These are phyloP conservation scores for Catharanthus roseus DNA, from an alignment of 257 asterid species.

Conservation along the genomic window DNA sequence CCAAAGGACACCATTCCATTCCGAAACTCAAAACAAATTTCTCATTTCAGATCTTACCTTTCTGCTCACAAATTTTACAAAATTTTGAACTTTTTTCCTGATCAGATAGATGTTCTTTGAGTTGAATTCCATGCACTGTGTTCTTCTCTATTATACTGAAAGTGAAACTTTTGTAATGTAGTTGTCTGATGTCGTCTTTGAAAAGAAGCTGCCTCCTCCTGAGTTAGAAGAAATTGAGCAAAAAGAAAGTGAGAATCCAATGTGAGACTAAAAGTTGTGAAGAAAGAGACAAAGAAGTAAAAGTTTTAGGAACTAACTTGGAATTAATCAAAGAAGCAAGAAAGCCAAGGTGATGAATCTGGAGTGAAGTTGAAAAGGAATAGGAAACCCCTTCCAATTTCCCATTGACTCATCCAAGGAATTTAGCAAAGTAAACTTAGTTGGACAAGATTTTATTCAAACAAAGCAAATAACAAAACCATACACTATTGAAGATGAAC, in stretches of 20 bases:
- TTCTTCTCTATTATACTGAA: not conserved
- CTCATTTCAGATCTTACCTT: no score
- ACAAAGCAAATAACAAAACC: slow-evolving; percentile 4
- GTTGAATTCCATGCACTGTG: not conserved
- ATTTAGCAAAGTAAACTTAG: slow-evolving; percentile 8
- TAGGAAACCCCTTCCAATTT: not conserved
- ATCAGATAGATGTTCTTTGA: no score
- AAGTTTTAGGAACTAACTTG: slow-evolving; percentile 4
- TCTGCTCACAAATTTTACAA: no score
- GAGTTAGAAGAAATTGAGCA: not conserved
- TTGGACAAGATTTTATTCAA: not conserved
- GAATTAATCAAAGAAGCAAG: not conserved
- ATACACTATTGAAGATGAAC: slow-evolving; percentile 14
- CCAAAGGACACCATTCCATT: no score
- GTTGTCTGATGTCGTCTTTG: slow-evolving; percentile 1
- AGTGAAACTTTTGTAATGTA: not conserved
- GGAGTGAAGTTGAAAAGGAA: not conserved
- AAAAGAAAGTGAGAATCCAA: not conserved
- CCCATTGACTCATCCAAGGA: slow-evolving; percentile 9
- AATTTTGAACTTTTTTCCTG: no score
- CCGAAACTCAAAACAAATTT: no score
- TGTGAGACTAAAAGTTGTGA: not conserved
- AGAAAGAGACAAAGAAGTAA: not conserved
- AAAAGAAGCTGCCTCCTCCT: slow-evolving; percentile 4
- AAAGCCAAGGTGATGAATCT: slow-evolving; percentile 3